Percentiles rank a stretch among this genome's conserved stretches.
These are phyloP conservation scores for Calonectria fujianensis DNA, from an alignment of 2,329 filamentous ascomycete genomes.

Conservation along the genomic window DNA sequence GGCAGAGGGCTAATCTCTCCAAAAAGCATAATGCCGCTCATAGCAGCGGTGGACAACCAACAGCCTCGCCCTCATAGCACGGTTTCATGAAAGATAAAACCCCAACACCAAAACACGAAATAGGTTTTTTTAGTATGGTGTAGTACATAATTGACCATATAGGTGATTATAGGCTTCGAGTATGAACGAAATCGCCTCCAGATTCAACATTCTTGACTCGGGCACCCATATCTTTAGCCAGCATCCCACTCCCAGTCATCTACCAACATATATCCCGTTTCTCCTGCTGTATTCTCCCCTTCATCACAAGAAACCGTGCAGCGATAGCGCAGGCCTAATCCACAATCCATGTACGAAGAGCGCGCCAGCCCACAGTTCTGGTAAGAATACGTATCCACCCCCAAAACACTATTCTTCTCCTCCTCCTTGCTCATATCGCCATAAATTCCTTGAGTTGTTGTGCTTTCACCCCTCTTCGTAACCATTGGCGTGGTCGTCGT, in stretches of 20 bases:
- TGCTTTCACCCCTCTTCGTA: not conserved
- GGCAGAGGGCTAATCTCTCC: not conserved
- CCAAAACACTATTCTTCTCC: constrained; percentile 8
- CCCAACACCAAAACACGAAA: not conserved
- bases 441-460: not conserved
- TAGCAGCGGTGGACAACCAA: not conserved
- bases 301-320: constrained; percentile 27
- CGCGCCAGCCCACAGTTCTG: constrained; percentile 18
- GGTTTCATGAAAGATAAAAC: too few species aligned
- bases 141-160: not conserved
- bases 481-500: not conserved
- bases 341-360: constrained; percentile 23
- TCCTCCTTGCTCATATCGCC: not conserved
- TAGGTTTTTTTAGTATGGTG: not conserved
- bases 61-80: not conserved
- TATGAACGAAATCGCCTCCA: not conserved
- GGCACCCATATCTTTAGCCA: not conserved
- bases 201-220: not conserved
- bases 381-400: constrained; percentile 21
- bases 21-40: not conserved
- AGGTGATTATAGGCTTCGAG: not conserved
- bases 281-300: not conserved
- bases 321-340: constrained; percentile 14
- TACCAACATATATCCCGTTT: not conserved
- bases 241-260: constrained; percentile 31